These are phyloP conservation scores for Citeromyces hawaiiensis DNA, from an alignment of 1,139 yeast species.

Conservation along the genomic window DNA sequence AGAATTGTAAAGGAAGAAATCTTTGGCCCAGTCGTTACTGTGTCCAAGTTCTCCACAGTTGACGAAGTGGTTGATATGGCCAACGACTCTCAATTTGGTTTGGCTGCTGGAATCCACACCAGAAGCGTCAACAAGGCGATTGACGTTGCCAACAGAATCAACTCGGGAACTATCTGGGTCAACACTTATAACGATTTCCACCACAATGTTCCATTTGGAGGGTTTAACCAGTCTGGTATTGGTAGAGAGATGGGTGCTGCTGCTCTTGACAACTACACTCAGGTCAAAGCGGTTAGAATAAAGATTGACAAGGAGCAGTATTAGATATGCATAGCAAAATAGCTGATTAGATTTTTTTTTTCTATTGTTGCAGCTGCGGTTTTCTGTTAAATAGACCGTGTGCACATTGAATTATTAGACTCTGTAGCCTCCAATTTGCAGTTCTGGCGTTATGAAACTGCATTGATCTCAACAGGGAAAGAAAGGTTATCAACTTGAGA, in stretches of 20 bases:
- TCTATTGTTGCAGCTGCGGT: too few species aligned
- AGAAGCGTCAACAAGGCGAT: conserved; percentile 35
- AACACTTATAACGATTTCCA: conserved; percentile 70
- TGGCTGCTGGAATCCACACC: conserved; percentile 74
- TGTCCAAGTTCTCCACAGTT: conserved; percentile 45
- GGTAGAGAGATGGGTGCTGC: conserved; percentile 76
- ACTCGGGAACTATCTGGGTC: conserved; percentile 68
- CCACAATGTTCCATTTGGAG: conserved; percentile 66
- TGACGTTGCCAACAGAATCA: conserved; percentile 44
- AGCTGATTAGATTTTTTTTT: not conserved
- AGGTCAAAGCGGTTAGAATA: conserved; percentile 54
- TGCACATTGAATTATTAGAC: too few species aligned
- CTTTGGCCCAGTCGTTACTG: conserved; percentile 64
- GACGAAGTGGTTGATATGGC: conserved; percentile 55
- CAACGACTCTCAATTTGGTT: conserved; percentile 61
- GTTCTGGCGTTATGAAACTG: too few species aligned
- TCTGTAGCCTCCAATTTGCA: too few species aligned
- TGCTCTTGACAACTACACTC: conserved; percentile 61
- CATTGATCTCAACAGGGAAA: too few species aligned
- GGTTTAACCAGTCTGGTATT: conserved; percentile 64
- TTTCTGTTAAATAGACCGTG: too few species aligned
- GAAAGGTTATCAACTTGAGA: too few species aligned
- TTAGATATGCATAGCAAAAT: not conserved
- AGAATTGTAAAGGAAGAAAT: conserved; percentile 54
- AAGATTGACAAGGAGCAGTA: conserved; percentile 1